Base-by-base conservation (phyloP, 129 eudicot genomes). In the Glebionis coronaria region DNA sequence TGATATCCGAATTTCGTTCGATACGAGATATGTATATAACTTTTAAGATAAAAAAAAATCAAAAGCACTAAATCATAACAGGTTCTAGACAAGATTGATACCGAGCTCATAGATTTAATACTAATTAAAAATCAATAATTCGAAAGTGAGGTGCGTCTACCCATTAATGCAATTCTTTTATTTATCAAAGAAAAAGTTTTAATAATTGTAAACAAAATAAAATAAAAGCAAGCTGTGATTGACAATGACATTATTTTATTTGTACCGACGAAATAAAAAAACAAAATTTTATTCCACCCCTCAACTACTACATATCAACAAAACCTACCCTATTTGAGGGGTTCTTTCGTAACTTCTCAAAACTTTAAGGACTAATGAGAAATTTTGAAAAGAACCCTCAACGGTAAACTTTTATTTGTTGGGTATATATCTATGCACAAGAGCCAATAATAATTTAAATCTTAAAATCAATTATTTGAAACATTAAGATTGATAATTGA, bases 211-310 rank as follows among this genome's bases (percentile, higher is more conserved):
- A 61, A 61, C 40, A 16, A 29, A 61, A 35, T 35, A 9, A 35
- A 61, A 5, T 35, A 35, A 61, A 61, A 38, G 66, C 66, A 61
- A 61, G 66, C 66, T 61, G 66, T 61, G 66, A 61, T 61, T 61
- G 66, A 61, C 47, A 61, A 16, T 10, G 66, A 61, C 50, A 8
- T 27, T 31, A 27, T 29, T 61, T 38, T 21, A 58, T 61, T 61
- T 38, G 66, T 38, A 61, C 66, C 66, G 66, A 61, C 66, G 50
- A 38, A 18, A 38, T 21, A 61, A 9, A 35, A n/a, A 19, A 19
- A 3, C 0, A 15, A n/a, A 61, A 16, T 2, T 61, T 16, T n/a
- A 61, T 1, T 8, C 38, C 10, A 16, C 49, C 65, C 66, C 66
- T 31, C 31, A 61, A 16, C 27, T 31, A 61, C 29, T 5, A 0